Conservation (phyloP, 495 filamentous ascomycete genomes). For the Hypoxylon fuscum region DNA sequence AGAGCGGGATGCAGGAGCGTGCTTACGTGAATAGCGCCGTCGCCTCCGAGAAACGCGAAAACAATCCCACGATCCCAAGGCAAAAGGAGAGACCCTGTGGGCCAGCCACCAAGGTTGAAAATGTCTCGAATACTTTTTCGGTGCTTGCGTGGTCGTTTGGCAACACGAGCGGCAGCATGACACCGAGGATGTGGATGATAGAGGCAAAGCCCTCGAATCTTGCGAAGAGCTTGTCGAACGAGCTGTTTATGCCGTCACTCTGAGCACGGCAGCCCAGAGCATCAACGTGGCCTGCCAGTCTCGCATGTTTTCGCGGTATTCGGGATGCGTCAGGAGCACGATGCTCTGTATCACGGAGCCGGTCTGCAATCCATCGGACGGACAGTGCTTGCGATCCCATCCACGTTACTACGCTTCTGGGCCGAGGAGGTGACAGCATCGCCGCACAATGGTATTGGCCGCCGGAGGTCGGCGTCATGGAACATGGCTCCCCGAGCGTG, state of each 20-base stretch:
- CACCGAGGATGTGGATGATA: not conserved
- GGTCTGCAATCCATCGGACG: slow-evolving; percentile 51
- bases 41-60: too few species aligned
- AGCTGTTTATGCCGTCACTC: not conserved
- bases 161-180: not conserved
- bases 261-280: not conserved
- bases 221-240: not conserved
- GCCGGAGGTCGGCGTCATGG: slow-evolving; percentile 28
- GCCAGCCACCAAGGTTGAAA: not conserved
- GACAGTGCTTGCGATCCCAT: slow-evolving; percentile 58
- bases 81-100: not conserved
- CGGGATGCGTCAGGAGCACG: slow-evolving; percentile 46
- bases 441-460: slow-evolving; percentile 18
- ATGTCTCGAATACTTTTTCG: not conserved
- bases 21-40: not conserved
- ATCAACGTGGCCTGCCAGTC: slow-evolving; percentile 45
- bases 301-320: slow-evolving; percentile 43
- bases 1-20: too few species aligned
- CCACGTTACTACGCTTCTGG: slow-evolving; percentile 43
- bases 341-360: slow-evolving; percentile 56
- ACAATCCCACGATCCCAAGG: too few species aligned
- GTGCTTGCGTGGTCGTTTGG: not conserved
- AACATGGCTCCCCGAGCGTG: slow-evolving; percentile 43
- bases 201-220: not conserved
- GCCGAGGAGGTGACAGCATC: slow-evolving; percentile 7